phyloP scores from a whole-genome alignment of 179 eudicot species.

The Beta corolliflora region DNA sequence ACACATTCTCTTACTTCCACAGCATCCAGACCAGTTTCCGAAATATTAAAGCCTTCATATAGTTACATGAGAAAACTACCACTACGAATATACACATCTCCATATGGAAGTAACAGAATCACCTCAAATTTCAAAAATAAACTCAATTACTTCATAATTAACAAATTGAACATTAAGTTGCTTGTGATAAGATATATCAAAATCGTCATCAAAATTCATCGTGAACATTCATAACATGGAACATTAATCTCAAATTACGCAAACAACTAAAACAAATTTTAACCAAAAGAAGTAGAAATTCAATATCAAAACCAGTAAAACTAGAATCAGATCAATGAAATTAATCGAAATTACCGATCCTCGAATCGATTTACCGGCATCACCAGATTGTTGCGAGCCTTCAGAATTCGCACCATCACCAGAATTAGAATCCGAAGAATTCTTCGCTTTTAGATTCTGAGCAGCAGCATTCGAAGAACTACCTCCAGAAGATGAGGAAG shows the following conservation, averaged over 20 bases:
- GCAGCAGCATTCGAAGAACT: slow-evolving; percentile 7
- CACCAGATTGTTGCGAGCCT: slow-evolving; percentile 41
- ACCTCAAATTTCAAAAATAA: not conserved
- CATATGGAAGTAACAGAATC: too few species aligned
- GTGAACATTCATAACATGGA: not conserved
- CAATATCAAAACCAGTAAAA: not conserved
- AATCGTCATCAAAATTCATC: not conserved
- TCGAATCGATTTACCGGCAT: slow-evolving; percentile 61
- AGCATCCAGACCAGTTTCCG: too few species aligned
- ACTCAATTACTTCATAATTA: not conserved
- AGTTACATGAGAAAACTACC: too few species aligned
- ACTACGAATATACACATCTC: too few species aligned
- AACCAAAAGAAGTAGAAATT: not conserved
- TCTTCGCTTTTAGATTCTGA: slow-evolving; percentile 14
- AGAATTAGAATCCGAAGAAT: slow-evolving; percentile 21
- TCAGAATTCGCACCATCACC: slow-evolving; percentile 37
- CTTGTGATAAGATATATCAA: not conserved
- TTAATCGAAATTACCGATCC: slow-evolving; percentile 56
- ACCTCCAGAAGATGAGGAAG: slow-evolving; percentile 17
- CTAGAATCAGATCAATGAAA: not conserved
- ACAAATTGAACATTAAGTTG: not conserved
- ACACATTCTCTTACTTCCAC: too few species aligned
- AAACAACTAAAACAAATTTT: not conserved
- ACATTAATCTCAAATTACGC: not conserved
- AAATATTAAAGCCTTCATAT: too few species aligned